Evolutionary conservation across 768 basidiomycete species (phyloP), one percentile per base, ranked within the genome.

Genomic region (Tulasnella sp.): DNA sequence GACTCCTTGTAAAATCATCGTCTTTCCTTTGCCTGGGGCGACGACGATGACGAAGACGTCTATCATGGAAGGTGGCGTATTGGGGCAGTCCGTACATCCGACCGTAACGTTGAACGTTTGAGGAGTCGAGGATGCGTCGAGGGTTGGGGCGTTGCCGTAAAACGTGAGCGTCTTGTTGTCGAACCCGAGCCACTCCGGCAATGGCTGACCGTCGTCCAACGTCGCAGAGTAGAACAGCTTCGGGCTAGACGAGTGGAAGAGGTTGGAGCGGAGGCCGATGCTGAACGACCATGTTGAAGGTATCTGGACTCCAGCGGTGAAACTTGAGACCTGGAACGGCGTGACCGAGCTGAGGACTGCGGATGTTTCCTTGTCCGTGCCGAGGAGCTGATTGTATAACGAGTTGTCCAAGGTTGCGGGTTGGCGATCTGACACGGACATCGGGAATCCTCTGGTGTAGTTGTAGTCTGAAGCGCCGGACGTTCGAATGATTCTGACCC

Each of bases 241-340:
- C 3, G 37, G 24, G n/a, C 40, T 48, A 3, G 50, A 31, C 12
- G 76, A 42, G 14, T 37, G 24, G 72, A 81, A 81, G n/a, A 78
- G 54, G 18, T 79, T 31, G 4, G 48, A 72, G 24, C 54, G 77
- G 34, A 81, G 54, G 20, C 80, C 80, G 44, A 81, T 80, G 79
- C 80, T 81, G 77, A 81, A 81, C 18, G 80, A 81, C 80, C 80
- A 80, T 8, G 41, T 48, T n/a, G 80, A 28, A n/a, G 80, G 80
- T 16, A 79, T 24, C 24, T 48, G 64, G 9, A 78, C 41, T 28
- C 80, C 80, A 7, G 42, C 76, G 20, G 34, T n/a, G 76, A 37
- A 41, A 24, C 22, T 31, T 8, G 42, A 48, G 42, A 76, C 34
- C 1, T 44, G 12, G 44, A 76, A 54, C 11, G 76, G 42, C 3